Conservation (phyloP, 2,329 filamentous ascomycete species). For the Remersonia thermophila region DNA sequence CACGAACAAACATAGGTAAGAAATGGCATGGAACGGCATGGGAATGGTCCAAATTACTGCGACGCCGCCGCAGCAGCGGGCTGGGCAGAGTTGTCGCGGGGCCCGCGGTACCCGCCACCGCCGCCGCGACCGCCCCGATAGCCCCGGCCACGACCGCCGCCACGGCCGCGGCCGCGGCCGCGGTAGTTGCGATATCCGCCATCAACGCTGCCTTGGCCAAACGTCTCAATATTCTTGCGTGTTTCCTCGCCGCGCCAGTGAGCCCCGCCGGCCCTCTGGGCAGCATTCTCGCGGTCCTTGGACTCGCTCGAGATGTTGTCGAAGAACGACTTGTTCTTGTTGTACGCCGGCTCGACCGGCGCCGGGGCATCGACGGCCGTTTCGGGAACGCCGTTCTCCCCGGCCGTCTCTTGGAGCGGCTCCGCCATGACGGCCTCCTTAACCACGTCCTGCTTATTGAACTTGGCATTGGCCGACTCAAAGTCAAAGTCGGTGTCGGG, state of each 20-base stretch:
- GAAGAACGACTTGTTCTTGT: constrained; percentile 85
- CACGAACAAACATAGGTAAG: constrained; percentile 5
- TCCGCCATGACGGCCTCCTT: constrained; percentile 83
- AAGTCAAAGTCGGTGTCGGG: constrained; percentile 91
- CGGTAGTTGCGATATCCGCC: constrained; percentile 62
- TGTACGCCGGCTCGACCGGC: constrained; percentile 51
- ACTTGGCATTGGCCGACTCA: constrained; percentile 71
- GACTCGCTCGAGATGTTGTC: constrained; percentile 95
- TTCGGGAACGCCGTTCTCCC: constrained; percentile 12
- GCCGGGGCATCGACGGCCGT: constrained; percentile 27
- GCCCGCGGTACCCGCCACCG: constrained; percentile 9
- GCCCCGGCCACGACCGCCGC: constrained; percentile 22
- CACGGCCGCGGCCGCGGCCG: constrained; percentile 30
- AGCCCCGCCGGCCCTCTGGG: constrained; percentile 59
- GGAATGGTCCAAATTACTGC: constrained; percentile 10
- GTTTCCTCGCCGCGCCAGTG: constrained; percentile 90
- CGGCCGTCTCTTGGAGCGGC: constrained; percentile 43
- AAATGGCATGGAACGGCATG: constrained; percentile 1
- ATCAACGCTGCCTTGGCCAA: constrained; percentile 92
- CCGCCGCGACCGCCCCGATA: constrained; percentile 16
- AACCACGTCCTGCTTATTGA: constrained; percentile 73
- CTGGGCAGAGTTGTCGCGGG: constrained; percentile 7
- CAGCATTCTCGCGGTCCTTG: constrained; percentile 67
- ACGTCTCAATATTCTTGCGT: constrained; percentile 93
- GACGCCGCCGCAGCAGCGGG: constrained; percentile 1